Percentiles rank a stretch among this genome's conserved stretches.
Conservation (phyloP, 805 yeast species). For the Candida pini region DNA sequence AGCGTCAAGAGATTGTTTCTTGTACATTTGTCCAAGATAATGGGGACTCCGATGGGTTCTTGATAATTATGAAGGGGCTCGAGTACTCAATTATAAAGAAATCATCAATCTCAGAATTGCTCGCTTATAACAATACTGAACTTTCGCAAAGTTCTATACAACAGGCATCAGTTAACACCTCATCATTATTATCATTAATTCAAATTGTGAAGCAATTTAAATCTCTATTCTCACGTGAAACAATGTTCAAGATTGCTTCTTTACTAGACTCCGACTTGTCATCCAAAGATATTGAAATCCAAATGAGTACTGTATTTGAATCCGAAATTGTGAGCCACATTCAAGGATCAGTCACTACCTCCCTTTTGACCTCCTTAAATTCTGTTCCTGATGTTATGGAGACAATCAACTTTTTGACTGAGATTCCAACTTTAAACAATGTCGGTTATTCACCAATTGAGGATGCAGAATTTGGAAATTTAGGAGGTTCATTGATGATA, state of each 20-base stretch:
- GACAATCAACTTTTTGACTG: constrained; percentile 32
- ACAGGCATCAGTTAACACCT: constrained; percentile 4
- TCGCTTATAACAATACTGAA: constrained; percentile 21
- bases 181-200: constrained; percentile 19
- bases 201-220: constrained; percentile 32
- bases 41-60: constrained; percentile 18
- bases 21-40: constrained; percentile 34
- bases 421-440: constrained; percentile 20
- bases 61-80: constrained; percentile 31
- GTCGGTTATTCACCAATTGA: constrained; percentile 14
- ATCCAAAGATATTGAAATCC: constrained; percentile 25
- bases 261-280: constrained; percentile 30
- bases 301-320: constrained; percentile 37
- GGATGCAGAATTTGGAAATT: constrained; percentile 17
- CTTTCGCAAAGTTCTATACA: constrained; percentile 3
- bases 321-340: constrained; percentile 35
- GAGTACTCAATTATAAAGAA: constrained; percentile 31
- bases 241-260: constrained; percentile 27
- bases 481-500: constrained; percentile 19
- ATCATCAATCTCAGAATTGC: constrained; percentile 29
- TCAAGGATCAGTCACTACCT: constrained; percentile 32
- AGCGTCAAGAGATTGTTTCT: constrained; percentile 54
- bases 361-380: constrained; percentile 35
- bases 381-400: constrained; percentile 32
- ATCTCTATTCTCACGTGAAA: constrained; percentile 32